Evolutionary conservation across 176 grass and related monocot species (phyloP), one percentile per base, ranked within the genome.

Genomic region (Alopecurus myosuroides): DNA sequence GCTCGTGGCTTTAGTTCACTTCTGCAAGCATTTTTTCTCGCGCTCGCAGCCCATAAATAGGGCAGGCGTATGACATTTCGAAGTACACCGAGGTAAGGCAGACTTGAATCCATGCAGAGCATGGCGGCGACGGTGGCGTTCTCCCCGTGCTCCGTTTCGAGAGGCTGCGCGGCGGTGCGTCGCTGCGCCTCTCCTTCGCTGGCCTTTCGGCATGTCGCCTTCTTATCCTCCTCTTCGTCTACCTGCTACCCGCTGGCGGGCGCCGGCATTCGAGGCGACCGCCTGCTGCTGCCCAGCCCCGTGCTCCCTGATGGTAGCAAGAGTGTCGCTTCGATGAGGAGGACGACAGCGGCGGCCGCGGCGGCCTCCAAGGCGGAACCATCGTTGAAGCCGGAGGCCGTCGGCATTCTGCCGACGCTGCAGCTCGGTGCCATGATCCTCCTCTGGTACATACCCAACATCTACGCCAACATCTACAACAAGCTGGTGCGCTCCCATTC

Each of bases 381-480:
- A n/a, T n/a, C n/a, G n/a, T n/a, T n/a, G 4, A 49, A 69, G 39
- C 30, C 30, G 17, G 55, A 79, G 52, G 11, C 35, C 29, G 65
- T 5, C 23, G 80, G 30, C 89, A 87, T 91, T 87, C 19, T 81
- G 23, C 76, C 69, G 81, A 84, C 53, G 13, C 17, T 94, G 44
- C 78, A 73, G 78, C 79, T 94, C 72, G 90, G 87, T 12, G 20
- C 80, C 23, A 92, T 92, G 90, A 87, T 94, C 77, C 80, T 91
- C 66, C 83, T 87, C 72, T 94, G 92, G 92, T 92, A 90, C 74
- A 46, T 88, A 28, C 88, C 92, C 87, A 94, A 94, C 89, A 92
- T 94, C 67, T 94, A 88, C 84, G 92, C 92, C 87, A 94, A 92
- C 82, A 92, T 94, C 89, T 90, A 63, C 81, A 94, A 94, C 85